These are phyloP conservation scores for Simmondsia chinensis DNA, from an alignment of 148 eudicot genomes.

Conservation along the genomic window DNA sequence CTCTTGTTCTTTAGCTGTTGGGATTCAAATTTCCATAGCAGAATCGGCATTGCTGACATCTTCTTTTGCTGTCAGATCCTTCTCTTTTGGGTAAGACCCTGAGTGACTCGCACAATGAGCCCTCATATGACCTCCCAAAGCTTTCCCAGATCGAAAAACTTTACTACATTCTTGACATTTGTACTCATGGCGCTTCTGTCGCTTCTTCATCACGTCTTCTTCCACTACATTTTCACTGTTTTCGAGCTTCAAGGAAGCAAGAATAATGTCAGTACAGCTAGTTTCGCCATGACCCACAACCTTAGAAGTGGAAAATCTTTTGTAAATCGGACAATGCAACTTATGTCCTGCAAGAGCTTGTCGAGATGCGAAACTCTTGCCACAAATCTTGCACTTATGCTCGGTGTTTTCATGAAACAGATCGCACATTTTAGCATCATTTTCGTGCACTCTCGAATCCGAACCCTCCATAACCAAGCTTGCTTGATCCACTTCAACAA, in stretches of 20 bases:
- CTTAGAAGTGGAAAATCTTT: neutral
- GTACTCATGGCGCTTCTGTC: slow-evolving; percentile 19
- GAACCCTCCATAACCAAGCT: slow-evolving; percentile 2
- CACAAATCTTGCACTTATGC: slow-evolving; percentile 16
- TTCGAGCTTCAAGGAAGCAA: slow-evolving; percentile 3
- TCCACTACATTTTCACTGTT: slow-evolving; percentile 1
- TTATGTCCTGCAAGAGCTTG: slow-evolving; percentile 29
- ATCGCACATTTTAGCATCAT: neutral
- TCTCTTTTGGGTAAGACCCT: too few species aligned
- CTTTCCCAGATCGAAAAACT: slow-evolving; percentile 41
- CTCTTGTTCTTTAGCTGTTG: too few species aligned
- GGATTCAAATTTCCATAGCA: too few species aligned
- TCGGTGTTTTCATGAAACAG: neutral
- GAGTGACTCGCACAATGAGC: too few species aligned
- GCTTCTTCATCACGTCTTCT: neutral
- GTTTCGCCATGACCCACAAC: neutral
- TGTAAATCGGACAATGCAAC: slow-evolving; percentile 8
- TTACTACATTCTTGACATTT: slow-evolving; percentile 35
- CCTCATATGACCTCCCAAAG: slow-evolving; percentile 62
- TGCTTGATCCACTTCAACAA: slow-evolving; percentile 3
- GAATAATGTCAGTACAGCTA: neutral
- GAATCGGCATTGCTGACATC: too few species aligned
- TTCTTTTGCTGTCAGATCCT: too few species aligned
- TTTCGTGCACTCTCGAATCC: slow-evolving; percentile 1
- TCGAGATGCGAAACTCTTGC: slow-evolving; percentile 18